These are phyloP conservation scores for Chaetomium tenue DNA, from an alignment of 495 filamentous ascomycete genomes.

Conservation along the genomic window DNA sequence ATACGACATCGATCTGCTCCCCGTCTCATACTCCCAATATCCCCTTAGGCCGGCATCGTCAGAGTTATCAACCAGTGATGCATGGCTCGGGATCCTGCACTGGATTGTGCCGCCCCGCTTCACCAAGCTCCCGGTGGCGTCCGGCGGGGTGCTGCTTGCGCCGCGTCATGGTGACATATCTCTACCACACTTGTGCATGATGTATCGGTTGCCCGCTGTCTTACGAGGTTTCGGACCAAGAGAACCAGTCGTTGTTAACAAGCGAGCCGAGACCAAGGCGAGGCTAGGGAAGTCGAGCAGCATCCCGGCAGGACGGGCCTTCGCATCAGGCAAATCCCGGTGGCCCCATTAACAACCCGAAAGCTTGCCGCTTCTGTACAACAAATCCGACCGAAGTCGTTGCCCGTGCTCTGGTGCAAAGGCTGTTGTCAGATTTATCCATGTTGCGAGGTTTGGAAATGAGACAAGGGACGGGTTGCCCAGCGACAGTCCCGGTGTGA, in stretches of 20 bases:
- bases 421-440: neutral
- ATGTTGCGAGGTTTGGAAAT: neutral
- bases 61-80: neutral
- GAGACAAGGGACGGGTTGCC: conserved; percentile 3
- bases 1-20: conserved; percentile 1
- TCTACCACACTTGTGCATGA: conserved; percentile 2
- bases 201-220: conserved; percentile 8
- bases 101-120: neutral
- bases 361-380: neutral
- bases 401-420: neutral
- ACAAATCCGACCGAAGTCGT: neutral
- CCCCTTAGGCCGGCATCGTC: neutral
- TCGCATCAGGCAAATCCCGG: conserved; percentile 11
- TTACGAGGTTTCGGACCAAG: neutral
- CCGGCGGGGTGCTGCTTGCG: neutral
- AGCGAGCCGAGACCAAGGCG: neutral
- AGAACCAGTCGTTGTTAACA: neutral
- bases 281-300: neutral
- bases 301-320: neutral
- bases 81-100: neutral
- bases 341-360: neutral
- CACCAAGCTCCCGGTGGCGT: conserved; percentile 1
- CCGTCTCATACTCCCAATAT: neutral
- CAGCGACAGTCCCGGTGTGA: neutral
- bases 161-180: conserved; percentile 8